Evolutionary conservation across 768 basidiomycete genomes (phyloP), one percentile per base, ranked within the genome.

Genomic region (Termitomyces sp.): DNA sequence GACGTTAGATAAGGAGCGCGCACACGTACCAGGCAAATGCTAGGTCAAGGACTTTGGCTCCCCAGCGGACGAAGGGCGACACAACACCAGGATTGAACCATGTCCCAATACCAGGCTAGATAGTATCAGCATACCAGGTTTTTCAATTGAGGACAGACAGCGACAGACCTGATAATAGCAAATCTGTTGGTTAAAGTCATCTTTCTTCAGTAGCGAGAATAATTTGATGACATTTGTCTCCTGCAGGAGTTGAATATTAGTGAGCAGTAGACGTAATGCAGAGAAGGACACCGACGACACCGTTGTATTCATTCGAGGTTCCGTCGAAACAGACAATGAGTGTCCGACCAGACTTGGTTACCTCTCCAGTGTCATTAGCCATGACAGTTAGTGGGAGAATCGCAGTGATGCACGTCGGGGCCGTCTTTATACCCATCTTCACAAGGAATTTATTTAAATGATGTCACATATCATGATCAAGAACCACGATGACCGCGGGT

Each of bases 1-100:
- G n/a, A 49, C 22, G n/a, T 26, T 19, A 5, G 14, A 15, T 26
- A 47, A 45, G 45, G 28, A 28, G 37, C 21, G 28, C 9, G 38
- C 32, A 42, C 14, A 60, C 77, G 7, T 63, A 88, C 88, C 87
- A 90, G 21, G 90, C 90, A 56, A 90, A 68, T 0, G 86, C 89
- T 48, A 79, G 68, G 61, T 92, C 90, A 40, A 86, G 52, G 4
- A 84, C 62, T 62, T 81, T 82, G 6, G 87, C 88, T 0, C 70
- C 60, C 79, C 82, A 79, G 46, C 73, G 65, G 57, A 81, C 83
- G 7, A 84, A 1, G 0, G 87, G 85, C 0, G 80, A 77, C 21
- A 90, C 83, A n/a, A 81, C 75, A 0, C 87, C 85, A 0, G 88
- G 85, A 30, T 74, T 73, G 62, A 74, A 83, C 71, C 69, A 81